Conservation (phyloP, 129 eudicot species). For the Daucus carota region DNA sequence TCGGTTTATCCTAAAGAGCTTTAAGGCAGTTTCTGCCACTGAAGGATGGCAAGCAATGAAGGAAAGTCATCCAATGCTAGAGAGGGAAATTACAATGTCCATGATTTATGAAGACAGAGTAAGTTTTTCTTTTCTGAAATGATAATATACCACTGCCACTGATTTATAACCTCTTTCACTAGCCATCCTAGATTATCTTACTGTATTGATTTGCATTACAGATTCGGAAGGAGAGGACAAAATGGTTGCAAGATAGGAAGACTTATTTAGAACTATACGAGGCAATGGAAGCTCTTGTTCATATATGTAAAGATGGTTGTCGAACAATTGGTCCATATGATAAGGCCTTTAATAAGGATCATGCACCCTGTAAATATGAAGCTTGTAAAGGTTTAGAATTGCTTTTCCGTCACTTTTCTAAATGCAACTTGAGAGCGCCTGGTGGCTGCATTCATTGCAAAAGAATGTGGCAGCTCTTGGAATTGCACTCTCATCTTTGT, state of each 20-base stretch:
- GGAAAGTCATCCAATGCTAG: constrained; percentile 75
- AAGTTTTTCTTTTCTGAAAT: constrained; percentile 18
- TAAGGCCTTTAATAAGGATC: constrained; percentile 40
- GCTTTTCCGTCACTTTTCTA: constrained; percentile 77
- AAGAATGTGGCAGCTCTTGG: constrained; percentile 96
- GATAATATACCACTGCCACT: neutral
- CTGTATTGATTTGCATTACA: constrained; percentile 20
- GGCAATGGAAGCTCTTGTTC: constrained; percentile 98
- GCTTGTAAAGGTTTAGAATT: constrained; percentile 87
- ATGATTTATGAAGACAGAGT: constrained; percentile 46
- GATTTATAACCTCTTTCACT: constrained; percentile 1
- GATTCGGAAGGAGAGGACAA: constrained; percentile 45
- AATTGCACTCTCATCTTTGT: constrained; percentile 78
- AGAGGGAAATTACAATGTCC: constrained; percentile 44
- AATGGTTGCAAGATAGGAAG: constrained; percentile 53
- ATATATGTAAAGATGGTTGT: constrained; percentile 78
- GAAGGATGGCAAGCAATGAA: constrained; percentile 91
- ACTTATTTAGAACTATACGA: constrained; percentile 61
- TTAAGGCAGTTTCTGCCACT: constrained; percentile 52
- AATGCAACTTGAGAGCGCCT: constrained; percentile 66
- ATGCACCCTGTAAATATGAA: constrained; percentile 52
- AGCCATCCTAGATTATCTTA: neutral
- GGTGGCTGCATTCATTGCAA: constrained; percentile 96
- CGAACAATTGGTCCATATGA: constrained; percentile 76
- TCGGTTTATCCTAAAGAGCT: constrained; percentile 50